A percentile compares a stretch with the other conserved stretches of the same genome.
These are phyloP conservation scores for carrot (Daucus carota) DNA, from an alignment of 129 eudicot genomes.

Conservation along the genomic window DNA sequence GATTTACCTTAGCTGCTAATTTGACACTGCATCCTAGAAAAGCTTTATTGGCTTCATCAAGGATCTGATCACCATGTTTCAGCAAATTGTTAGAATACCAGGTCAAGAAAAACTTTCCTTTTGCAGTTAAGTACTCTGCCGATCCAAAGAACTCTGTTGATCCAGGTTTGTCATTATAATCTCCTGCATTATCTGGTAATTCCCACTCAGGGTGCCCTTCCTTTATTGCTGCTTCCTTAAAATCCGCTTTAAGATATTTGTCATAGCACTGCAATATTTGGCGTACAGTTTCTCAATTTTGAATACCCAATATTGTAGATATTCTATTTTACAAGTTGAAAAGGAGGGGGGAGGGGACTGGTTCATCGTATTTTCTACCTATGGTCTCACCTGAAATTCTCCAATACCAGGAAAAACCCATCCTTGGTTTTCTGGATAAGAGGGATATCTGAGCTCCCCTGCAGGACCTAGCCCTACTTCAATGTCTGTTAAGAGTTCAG, in stretches of 20 bases:
- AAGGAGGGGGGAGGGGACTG: background rate
- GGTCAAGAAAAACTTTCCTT: conserved; percentile 70
- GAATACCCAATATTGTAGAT: background rate
- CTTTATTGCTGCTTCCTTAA: conserved; percentile 38
- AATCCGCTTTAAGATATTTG: conserved; percentile 55
- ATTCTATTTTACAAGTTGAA: background rate
- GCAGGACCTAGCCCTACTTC: conserved; percentile 96
- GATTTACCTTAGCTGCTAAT: conserved; percentile 65
- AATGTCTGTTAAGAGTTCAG: conserved; percentile 59
- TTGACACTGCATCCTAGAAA: conserved; percentile 64
- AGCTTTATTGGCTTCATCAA: conserved; percentile 84
- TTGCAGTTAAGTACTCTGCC: conserved; percentile 54
- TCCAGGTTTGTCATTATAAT: conserved; percentile 59
- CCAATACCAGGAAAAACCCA: conserved; percentile 93
- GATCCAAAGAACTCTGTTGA: conserved; percentile 58
- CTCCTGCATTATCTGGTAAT: conserved; percentile 69
- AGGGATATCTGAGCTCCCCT: conserved; percentile 91
- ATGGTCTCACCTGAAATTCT: conserved; percentile 66
- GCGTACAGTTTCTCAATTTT: conserved; percentile 2
- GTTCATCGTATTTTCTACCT: background rate
- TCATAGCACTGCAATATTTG: conserved; percentile 69
- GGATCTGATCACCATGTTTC: conserved; percentile 76
- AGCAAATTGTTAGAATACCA: conserved; percentile 86
- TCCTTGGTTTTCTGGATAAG: conserved; percentile 70
- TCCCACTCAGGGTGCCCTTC: conserved; percentile 79